Base-by-base conservation (phyloP, 257 asterid genomes). In the Jasminum sambac region DNA sequence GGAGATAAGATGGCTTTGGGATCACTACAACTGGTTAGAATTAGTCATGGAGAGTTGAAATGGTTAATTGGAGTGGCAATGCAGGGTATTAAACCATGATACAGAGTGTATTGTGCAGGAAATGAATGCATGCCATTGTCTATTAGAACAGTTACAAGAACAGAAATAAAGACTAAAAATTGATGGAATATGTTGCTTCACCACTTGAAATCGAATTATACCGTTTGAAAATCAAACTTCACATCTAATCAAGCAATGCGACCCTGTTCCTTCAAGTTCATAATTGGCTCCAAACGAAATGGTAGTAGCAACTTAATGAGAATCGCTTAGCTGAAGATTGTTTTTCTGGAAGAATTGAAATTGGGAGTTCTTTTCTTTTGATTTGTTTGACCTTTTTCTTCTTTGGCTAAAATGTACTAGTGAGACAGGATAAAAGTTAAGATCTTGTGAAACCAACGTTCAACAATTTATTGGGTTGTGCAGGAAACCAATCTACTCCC, bases 401-500 rank as follows among this genome's bases (percentile, higher is more conserved):
- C 2, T 30, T 30, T 30, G 36, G 36, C 4, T 30, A 30, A 30
- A 30, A 30, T 30, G 36, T 30, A 30, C 36, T 30, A 30, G 36
- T 30, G 36, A 30, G 36, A 30, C 36, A 30, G 36, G 4, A 30
- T 1, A 30, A 30, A 30, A 34, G 5, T 50, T 62, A 39, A 36
- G 59, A 62, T 64, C 63, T 21, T 8, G 60, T 13, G 37, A 63
- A 10, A 26, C 44, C 25, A 43, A 25, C 34, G 46, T 26, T 13
- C 60, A 21, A 67, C 52, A 38, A 38, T 43, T 42, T 41, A 66
- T 39, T 46, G 65, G 30, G 5, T 68, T 39, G 65, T 76, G 72
- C 89, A 90, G 96, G 97, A 88, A 74, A 77, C 85, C 59, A 81
- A 82, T 77, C 78, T 88, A 50, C 67, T 71, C 68, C 81, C 89